Conservation (phyloP, 306 rosid species). For the Parietaria judaica region DNA sequence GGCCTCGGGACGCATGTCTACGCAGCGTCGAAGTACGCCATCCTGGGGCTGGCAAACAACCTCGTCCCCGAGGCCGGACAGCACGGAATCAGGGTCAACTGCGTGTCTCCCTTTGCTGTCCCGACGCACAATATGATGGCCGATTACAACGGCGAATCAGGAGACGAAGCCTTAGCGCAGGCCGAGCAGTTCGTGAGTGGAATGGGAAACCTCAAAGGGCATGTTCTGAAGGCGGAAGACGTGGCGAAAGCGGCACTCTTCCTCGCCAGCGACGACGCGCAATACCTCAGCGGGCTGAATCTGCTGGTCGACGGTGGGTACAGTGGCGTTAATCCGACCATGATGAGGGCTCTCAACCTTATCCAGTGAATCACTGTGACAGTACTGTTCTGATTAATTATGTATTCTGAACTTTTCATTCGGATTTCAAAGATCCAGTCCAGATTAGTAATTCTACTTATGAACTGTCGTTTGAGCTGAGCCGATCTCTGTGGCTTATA, state of each 20-base stretch:
- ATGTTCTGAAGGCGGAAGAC: conserved; percentile 52
- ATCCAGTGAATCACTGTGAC: too few relatives aligned
- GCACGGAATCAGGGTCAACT: conserved; percentile 71
- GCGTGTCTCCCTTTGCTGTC: conserved; percentile 60
- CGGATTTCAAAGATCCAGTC: too few relatives aligned
- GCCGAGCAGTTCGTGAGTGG: conserved; percentile 34
- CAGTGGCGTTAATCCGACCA: conserved; percentile 43
- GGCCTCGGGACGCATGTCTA: conserved; percentile 64
- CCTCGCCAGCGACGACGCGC: conserved; percentile 62
- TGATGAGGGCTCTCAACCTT: too few relatives aligned
- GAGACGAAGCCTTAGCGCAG: not conserved
- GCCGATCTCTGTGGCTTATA: too few relatives aligned
- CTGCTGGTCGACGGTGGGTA: conserved; percentile 66
- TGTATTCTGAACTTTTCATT: too few relatives aligned
- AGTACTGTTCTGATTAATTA: too few relatives aligned
- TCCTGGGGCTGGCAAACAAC: conserved; percentile 53
- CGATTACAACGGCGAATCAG: conserved; percentile 3
- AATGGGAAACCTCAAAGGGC: conserved; percentile 46
- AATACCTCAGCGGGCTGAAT: conserved; percentile 75
- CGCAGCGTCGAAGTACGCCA: conserved; percentile 58
- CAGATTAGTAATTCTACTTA: too few relatives aligned
- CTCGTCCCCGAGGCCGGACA: conserved; percentile 69
- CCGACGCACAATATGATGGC: conserved; percentile 21
- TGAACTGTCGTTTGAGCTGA: too few relatives aligned
- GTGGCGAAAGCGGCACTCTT: conserved; percentile 74